phyloP scores from a whole-genome alignment of 768 basidiomycete genomes.

The Chiua virens region DNA sequence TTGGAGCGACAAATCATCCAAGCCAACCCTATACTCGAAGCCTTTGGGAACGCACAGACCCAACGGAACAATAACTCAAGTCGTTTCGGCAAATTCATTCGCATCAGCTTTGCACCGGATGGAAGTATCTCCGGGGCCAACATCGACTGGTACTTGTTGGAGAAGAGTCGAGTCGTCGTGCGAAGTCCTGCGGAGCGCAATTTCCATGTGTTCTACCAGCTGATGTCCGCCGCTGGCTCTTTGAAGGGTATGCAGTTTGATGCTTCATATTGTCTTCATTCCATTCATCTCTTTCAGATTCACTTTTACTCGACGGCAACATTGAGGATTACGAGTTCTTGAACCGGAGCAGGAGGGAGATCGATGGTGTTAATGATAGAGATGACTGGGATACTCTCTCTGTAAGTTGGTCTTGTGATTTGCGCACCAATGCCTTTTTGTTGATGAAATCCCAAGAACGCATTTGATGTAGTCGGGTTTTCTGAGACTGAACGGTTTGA shows the following conservation, averaged over 20 bases:
- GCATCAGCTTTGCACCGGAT: slow-evolving; percentile 89
- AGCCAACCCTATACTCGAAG: slow-evolving; percentile 95
- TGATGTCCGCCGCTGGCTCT: slow-evolving; percentile 72
- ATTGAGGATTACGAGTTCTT: slow-evolving; percentile 88
- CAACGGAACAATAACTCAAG: slow-evolving; percentile 98
- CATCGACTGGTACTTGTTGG: slow-evolving; percentile 97
- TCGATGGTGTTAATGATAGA: slow-evolving; percentile 93
- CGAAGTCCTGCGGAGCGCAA: slow-evolving; percentile 86
- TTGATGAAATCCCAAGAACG: slow-evolving; percentile 46
- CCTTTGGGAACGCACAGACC: slow-evolving; percentile 98
- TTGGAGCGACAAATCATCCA: slow-evolving; percentile 96
- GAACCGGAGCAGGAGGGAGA: slow-evolving; percentile 83
- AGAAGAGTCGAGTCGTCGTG: slow-evolving; percentile 93
- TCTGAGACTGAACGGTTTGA: slow-evolving; percentile 81
- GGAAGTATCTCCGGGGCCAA: slow-evolving; percentile 97
- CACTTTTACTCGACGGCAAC: slow-evolving; percentile 68
- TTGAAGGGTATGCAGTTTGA: slow-evolving; percentile 57
- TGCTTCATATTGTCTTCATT: neutral
- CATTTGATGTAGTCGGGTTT: slow-evolving; percentile 90
- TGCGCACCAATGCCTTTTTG: neutral
- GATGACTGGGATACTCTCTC: slow-evolving; percentile 84
- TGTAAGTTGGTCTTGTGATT: slow-evolving; percentile 38
- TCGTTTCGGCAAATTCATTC: slow-evolving; percentile 97
- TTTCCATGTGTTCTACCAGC: slow-evolving; percentile 97
- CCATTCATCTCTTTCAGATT: slow-evolving; percentile 44